Evolutionary conservation across 202 grass and related monocot genomes (phyloP), one percentile per base, ranked within the genome.

Genomic region (Carex sylvatica): DNA sequence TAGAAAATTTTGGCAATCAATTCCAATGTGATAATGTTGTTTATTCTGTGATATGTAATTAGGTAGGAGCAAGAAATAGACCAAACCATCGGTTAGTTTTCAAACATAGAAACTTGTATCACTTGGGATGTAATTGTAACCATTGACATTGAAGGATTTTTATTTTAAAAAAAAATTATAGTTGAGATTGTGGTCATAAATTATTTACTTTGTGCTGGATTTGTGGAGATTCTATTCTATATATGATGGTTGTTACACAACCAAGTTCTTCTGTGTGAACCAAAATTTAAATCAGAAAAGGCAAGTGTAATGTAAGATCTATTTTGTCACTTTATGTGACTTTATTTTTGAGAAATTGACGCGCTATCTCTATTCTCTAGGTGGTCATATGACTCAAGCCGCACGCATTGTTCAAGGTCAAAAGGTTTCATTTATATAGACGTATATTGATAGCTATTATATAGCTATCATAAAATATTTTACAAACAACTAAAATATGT

Each of bases 381-480:
- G 54, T 65, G 19, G 28, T 77, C 51, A 77, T 56, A 76, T 33
- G 15, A 33, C 78, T 42, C 19, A 7, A 0, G 55, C 55, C 54
- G 44, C 76, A 62, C 70, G 70, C 77, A 24, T 61, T 63, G 55
- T 15, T 24, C 16, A 33, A 26, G 13, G 77, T 80, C 77, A 63
- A 63, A 62, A 61, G 28, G 49, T 78, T 23, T 23, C 4, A 31
- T 31, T 54, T 18, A 1, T 55, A 10, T 33, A 75, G 47, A 54
- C 65, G 22, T 31, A 70, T 70, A 22, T n/a, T n/a, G n/a, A n/a
- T n/a, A n/a, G n/a, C n/a, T n/a, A n/a, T 44, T 5, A 70, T 70
- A 49, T 6, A 72, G 42, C 19, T 51, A 44, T 51, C 19, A 3
- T 72, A 46, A 23, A 49, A 19, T 28, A 35, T 35, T 35, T 16